Evolutionary conservation across 306 rosid species (phyloP), one percentile per base, ranked within the genome.

Genomic region (Mucuna pruriens): DNA sequence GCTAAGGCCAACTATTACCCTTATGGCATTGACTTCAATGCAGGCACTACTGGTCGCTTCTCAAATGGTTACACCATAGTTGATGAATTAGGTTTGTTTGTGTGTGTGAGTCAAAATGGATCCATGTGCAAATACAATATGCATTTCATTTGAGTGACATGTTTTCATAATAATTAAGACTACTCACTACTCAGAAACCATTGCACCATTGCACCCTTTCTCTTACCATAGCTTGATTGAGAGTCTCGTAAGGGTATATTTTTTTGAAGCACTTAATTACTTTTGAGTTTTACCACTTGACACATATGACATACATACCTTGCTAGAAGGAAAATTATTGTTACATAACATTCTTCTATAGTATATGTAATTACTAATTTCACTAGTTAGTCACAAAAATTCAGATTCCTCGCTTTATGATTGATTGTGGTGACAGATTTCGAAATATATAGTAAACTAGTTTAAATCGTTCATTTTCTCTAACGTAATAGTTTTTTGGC

Each of bases 1-100:
- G 99, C 99, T 52, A 93, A 95, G 82, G 98, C 98, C 40, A 95
- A 95, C 85, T 95, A 93, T 79, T 87, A 81, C 33, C 99, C 99
- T 29, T 95, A 95, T 17, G 99, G 99, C 60, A 91, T 95, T 15
- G 99, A 95, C 79, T 95, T 95, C 88, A 83, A 81, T 29, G 94
- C 88, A 2, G 97, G 99, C 34, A 96, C 99, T 0, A 93, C 97
- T 36, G 97, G 99, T 62, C 92, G 99, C 42, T 95, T 95, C 89
- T 87, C 91, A 20, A 95, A 93, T 82, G 99, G 98, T 65, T 95
- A 87, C 86, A 95, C 97, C 77, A 81, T 93, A 55, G 99, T 93
- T 74, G 99, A 95, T 72, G 91, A 88, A 82, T 89, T 95, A 72
- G 94, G 94, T 84, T n/a, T n/a, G n/a, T n/a, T n/a, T n/a, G n/a